Evolutionary conservation across 148 eudicot species (phyloP).

Genomic region (Nepenthes gracilis): DNA sequence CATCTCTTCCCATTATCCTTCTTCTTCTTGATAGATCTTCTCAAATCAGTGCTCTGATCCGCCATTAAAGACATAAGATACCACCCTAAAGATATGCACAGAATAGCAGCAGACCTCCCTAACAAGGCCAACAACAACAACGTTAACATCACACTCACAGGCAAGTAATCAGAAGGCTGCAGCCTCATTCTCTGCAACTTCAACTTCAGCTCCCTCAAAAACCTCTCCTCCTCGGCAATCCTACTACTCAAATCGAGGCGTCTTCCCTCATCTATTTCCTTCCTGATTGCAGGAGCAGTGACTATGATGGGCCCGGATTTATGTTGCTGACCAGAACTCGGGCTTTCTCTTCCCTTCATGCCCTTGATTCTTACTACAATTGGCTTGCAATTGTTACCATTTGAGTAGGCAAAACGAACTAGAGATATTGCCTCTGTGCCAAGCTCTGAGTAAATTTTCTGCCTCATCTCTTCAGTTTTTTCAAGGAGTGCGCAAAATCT

Average conservation of each 20-base stretch:
- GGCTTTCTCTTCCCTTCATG: not conserved
- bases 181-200: not conserved
- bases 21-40: not conserved
- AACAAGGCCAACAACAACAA: not conserved
- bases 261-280: not conserved
- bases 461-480: constrained; percentile 4
- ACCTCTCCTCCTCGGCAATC: not conserved
- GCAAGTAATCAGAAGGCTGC: not conserved
- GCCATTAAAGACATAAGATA: not conserved
- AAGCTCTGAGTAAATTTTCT: constrained; percentile 1
- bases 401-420: constrained; percentile 5
- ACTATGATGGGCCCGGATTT: not conserved
- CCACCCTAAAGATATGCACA: not conserved
- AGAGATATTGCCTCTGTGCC: constrained; percentile 5
- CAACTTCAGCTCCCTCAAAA: not conserved
- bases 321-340: not conserved
- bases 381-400: constrained; percentile 11
- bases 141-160: not conserved
- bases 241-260: not conserved
- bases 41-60: not conserved
- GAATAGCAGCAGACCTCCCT: not conserved
- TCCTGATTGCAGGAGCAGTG: not conserved
- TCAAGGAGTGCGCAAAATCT: constrained; percentile 3
- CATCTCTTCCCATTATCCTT: not conserved
- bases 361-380: constrained; percentile 7